Percentiles rank a stretch among this genome's conserved stretches.
Evolutionary conservation across 495 filamentous ascomycete genomes (phyloP).

Genomic region (Daldinia caldariorum): DNA sequence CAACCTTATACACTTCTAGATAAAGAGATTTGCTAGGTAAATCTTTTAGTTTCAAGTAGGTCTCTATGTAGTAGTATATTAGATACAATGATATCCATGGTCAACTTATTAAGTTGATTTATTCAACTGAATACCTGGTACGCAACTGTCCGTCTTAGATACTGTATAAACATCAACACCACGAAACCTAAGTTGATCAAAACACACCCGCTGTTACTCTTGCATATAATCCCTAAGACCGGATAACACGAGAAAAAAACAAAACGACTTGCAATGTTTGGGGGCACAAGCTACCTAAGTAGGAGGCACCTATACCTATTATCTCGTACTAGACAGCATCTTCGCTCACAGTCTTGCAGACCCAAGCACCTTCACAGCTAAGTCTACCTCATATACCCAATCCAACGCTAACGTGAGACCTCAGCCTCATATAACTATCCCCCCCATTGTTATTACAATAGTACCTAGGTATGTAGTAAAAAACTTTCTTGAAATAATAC

Average conservation of each 20-base stretch:
- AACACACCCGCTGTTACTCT: neutral
- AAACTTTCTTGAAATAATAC: neutral
- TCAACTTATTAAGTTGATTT: too few relatives aligned
- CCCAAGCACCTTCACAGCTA: neutral
- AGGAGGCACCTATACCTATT: too few relatives aligned
- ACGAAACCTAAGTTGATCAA: neutral
- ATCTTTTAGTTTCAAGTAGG: neutral
- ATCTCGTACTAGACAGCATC: conserved; percentile 2
- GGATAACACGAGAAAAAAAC: neutral
- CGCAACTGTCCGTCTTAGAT: too few relatives aligned
- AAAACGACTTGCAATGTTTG: too few relatives aligned
- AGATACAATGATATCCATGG: neutral
- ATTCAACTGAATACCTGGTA: too few relatives aligned
- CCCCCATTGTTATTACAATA: conserved; percentile 4
- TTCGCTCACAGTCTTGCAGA: conserved; percentile 3
- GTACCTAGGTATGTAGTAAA: neutral
- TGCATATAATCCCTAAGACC: neutral
- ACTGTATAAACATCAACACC: too few relatives aligned
- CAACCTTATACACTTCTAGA: neutral
- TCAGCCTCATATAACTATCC: neutral
- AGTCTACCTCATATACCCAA: too few relatives aligned
- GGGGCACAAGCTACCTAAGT: conserved; percentile 9
- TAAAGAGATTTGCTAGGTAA: neutral
- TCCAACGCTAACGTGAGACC: neutral
- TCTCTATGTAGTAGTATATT: neutral